phyloP scores from a whole-genome alignment of 176 grass and related monocot genomes.

The Cocos nucifera region DNA sequence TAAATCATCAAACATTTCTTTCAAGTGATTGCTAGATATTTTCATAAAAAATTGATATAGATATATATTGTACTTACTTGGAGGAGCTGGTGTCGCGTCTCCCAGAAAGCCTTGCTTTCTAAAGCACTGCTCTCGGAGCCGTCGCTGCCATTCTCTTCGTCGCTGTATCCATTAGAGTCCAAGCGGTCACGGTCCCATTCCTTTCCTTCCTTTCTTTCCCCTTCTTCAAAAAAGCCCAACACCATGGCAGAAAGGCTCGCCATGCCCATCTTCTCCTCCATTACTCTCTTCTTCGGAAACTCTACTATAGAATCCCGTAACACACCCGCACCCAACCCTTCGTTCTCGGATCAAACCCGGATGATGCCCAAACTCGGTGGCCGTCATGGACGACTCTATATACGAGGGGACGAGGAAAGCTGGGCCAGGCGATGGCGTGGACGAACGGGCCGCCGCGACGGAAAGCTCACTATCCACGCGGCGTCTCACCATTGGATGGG shows the following conservation, averaged over 20 bases:
- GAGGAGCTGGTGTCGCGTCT: conserved; percentile 43
- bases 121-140: conserved; percentile 11
- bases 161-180: conserved; percentile 1
- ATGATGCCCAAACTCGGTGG: background rate
- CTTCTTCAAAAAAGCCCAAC: conserved; percentile 56
- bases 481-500: background rate
- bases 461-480: background rate
- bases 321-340: no score
- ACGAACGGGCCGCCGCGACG: conserved; percentile 11
- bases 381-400: background rate
- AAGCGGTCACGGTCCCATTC: background rate
- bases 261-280: conserved; percentile 16
- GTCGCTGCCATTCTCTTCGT: conserved; percentile 7
- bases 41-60: background rate
- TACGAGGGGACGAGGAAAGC: background rate
- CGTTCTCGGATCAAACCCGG: no score
- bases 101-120: conserved; percentile 68
- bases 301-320: no score
- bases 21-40: background rate
- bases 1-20: background rate
- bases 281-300: conserved; percentile 4
- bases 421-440: background rate
- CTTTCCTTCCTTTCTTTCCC: conserved; percentile 29
- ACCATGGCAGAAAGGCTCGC: conserved; percentile 69
- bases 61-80: conserved; percentile 23